phyloP scores from a whole-genome alignment of 257 asterid species.

The Solanum virginianum region DNA sequence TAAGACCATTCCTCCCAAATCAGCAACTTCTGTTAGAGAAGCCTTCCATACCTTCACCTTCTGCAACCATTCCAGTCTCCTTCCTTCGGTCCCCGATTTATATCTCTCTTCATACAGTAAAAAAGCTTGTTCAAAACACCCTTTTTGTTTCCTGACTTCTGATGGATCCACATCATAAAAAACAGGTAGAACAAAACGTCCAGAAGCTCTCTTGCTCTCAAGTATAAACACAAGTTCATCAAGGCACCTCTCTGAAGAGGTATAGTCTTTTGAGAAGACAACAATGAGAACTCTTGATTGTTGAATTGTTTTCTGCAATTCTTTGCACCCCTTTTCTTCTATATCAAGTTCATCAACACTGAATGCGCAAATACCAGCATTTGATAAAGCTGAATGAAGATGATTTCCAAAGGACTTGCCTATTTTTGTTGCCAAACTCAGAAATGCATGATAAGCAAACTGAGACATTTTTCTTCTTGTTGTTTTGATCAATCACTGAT shows the following conservation, averaged over 20 bases:
- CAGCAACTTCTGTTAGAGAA: constrained; percentile 3
- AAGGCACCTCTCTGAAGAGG: constrained; percentile 6
- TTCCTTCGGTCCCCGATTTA: not conserved
- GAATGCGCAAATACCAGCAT: constrained; percentile 1
- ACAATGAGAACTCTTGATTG: not conserved
- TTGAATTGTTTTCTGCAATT: constrained; percentile 1
- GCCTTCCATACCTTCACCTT: constrained; percentile 1
- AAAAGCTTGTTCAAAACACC: not conserved
- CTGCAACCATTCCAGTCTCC: not conserved
- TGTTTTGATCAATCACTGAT: not conserved
- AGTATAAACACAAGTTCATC: constrained; percentile 2
- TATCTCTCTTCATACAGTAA: not conserved
- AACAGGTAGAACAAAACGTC: constrained; percentile 3
- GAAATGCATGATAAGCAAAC: not conserved
- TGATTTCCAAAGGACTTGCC: not conserved
- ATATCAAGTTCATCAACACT: not conserved
- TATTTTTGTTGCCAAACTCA: not conserved
- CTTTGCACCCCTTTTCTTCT: not conserved
- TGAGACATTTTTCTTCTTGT: not conserved
- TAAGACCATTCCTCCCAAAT: constrained; percentile 8
- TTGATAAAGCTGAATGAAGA: not conserved
- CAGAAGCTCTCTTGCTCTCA: not conserved
- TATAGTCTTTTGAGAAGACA: not conserved
- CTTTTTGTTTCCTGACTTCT: not conserved
- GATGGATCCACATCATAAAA: constrained; percentile 10